A percentile compares a stretch with the other conserved stretches of the same genome.
These are phyloP conservation scores for Sarocladium oryzae DNA, from an alignment of 2,329 filamentous ascomycete species.

Conservation along the genomic window DNA sequence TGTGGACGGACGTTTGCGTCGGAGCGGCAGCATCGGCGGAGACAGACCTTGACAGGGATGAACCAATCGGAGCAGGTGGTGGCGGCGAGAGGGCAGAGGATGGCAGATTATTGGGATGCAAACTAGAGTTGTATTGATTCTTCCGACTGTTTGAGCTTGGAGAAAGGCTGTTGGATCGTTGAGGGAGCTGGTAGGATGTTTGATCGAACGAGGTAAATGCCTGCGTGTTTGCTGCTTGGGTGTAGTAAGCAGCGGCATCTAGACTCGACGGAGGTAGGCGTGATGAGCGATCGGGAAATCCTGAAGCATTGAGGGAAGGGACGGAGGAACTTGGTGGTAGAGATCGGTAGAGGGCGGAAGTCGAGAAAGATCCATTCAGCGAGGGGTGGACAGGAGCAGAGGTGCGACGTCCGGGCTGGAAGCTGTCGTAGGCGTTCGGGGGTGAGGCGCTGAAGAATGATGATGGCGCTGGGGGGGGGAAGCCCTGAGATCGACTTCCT, in stretches of 20 bases:
- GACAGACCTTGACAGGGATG: constrained; percentile 15
- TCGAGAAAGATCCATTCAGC: background rate
- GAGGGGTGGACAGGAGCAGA: background rate
- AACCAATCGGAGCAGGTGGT: background rate
- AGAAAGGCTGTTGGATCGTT: constrained; percentile 5
- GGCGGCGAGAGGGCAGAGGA: background rate
- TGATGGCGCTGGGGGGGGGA: constrained; percentile 1
- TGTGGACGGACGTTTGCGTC: constrained; percentile 23
- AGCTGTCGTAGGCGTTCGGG: background rate
- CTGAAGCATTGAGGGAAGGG: background rate
- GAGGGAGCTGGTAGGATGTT: background rate
- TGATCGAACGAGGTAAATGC: background rate
- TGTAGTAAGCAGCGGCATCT: constrained; percentile 3
- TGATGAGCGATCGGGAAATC: background rate
- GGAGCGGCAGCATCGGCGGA: constrained; percentile 21
- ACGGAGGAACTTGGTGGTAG: background rate
- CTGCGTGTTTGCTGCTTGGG: background rate
- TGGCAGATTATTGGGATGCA: background rate
- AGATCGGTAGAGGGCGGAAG: background rate
- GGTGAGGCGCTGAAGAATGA: background rate
- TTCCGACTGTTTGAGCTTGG: background rate
- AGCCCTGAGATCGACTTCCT: background rate
- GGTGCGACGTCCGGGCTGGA: constrained; percentile 3
- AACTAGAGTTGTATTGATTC: background rate
- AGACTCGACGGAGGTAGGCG: background rate